A percentile compares a stretch with the other conserved stretches of the same genome.
phyloP scores from a whole-genome alignment of 2,329 filamentous ascomycete species.

The Dothideomycetes sp. region DNA sequence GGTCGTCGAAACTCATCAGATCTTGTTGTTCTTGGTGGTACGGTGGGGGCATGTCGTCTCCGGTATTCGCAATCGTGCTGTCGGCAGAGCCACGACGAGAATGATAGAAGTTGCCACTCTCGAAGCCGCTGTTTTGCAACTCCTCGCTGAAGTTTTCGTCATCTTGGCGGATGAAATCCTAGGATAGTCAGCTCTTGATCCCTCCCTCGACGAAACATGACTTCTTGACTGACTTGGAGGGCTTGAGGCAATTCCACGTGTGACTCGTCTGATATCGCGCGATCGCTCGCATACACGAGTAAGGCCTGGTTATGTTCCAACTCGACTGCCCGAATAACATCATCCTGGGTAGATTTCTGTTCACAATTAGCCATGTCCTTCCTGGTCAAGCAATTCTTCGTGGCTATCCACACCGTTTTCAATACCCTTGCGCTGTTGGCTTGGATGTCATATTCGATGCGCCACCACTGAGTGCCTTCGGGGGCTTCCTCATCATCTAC shows the following conservation, averaged over 20 bases:
- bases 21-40: neutral
- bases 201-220: conserved; percentile 18
- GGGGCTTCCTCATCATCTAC: conserved; percentile 27
- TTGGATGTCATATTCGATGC: conserved; percentile 41
- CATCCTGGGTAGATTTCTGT: conserved; percentile 31
- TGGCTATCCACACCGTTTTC: conserved; percentile 18
- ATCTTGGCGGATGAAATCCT: conserved; percentile 22
- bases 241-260: conserved; percentile 8
- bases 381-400: no score
- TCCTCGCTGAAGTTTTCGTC: conserved; percentile 20
- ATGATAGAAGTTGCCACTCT: conserved; percentile 7
- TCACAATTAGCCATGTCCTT: no score
- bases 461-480: conserved; percentile 45
- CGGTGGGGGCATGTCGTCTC: conserved; percentile 7
- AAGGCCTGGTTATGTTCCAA: conserved; percentile 44
- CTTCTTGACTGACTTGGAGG: conserved; percentile 14
- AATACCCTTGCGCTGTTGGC: conserved; percentile 31
- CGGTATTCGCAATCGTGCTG: conserved; percentile 16
- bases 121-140: conserved; percentile 9
- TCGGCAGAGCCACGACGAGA: conserved; percentile 13
- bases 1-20: neutral
- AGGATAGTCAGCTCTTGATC: conserved; percentile 14
- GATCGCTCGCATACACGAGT: conserved; percentile 51
- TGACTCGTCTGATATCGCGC: conserved; percentile 18
- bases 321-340: conserved; percentile 44